Conservation (phyloP, 176 grass and related monocot species). For the Pharus latifolius region DNA sequence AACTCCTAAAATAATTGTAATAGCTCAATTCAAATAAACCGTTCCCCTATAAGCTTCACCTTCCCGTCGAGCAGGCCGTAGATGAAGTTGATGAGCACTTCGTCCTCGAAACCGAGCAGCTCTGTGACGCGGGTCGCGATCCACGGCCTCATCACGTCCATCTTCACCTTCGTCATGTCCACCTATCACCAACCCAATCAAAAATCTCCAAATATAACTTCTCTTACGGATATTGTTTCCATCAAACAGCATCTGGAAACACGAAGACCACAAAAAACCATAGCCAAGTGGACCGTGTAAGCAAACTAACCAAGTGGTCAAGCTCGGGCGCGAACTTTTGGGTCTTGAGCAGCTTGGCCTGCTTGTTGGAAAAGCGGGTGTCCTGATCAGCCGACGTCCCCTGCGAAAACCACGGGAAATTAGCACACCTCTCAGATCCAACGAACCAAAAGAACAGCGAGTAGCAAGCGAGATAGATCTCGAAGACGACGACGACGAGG, state of each 20-base stretch:
- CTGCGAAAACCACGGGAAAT: slow-evolving; percentile 28
- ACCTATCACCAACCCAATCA: slow-evolving; percentile 30
- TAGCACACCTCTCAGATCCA: slow-evolving; percentile 19
- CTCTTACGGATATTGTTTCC: not conserved
- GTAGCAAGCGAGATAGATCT: not conserved
- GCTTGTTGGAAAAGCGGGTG: slow-evolving; percentile 98
- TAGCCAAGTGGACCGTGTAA: too few species aligned
- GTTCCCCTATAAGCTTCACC: slow-evolving; percentile 7
- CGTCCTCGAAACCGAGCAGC: slow-evolving; percentile 95
- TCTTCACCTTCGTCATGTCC: slow-evolving; percentile 88
- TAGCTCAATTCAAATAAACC: not conserved
- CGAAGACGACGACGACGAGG: not conserved
- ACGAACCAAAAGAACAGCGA: not conserved
- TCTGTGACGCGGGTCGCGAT: slow-evolving; percentile 83
- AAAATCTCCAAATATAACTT: not conserved
- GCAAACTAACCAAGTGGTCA: slow-evolving; percentile 57
- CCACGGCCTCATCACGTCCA: slow-evolving; percentile 98
- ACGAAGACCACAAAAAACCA: not conserved
- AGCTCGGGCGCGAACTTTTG: slow-evolving; percentile 91
- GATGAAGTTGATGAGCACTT: slow-evolving; percentile 96
- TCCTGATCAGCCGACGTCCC: slow-evolving; percentile 96
- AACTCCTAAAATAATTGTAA: not conserved
- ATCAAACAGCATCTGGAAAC: not conserved
- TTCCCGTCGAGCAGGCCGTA: slow-evolving; percentile 83
- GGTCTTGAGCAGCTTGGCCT: slow-evolving; percentile 86